Base-by-base conservation (phyloP, 1,139 yeast species). In the Candida pseudoviswanathii region DNA sequence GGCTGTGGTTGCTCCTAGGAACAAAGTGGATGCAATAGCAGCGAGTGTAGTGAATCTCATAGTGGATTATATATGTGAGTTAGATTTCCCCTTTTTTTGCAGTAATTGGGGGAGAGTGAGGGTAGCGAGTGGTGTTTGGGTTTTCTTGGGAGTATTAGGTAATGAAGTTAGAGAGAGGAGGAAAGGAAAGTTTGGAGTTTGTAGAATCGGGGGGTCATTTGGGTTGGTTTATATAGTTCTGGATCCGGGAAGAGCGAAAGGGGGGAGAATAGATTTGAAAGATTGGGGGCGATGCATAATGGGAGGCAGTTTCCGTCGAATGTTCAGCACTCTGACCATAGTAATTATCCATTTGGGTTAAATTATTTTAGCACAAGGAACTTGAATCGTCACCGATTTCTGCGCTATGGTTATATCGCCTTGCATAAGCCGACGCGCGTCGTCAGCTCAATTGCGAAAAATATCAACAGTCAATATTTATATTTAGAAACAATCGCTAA, bases 31-130 rank as follows among this genome's bases (percentile, higher is more conserved):
- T 29, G 51, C 51, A 26, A 46, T 41, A 16, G 51, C 37, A 43
- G 51, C 47, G 50, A 51, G 52, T 24, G 52, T 41, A 33, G 44
- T 26, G 33, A 45, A 40, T 40, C 42, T 49, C 52, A 51, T 51
- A 4, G 31, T 21, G 16, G 16, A 16, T 16, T 24, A 11, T n/a
- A 24, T 25, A 25, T 43, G 41, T 22, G 22, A 8, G 9, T 25
- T 22, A 8, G 3, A 4, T 38, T 21, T 25, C 16, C 10, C 30
- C 5, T 27, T 31, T 26, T 11, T 22, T 33, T 27, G 38, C 24
- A 34, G 38, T 34, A 22, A 36, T 24, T 7, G 25, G 10, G 8
- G 38, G 8, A 34, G 24, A 36, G 9, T 24, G 26, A 22, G 8
- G 11, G 36, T 7, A 11, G 16, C 36, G 16, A 32, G 11, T 32